Conservation (phyloP, 2,329 filamentous ascomycete species). For the Aspergillus caelatus region DNA sequence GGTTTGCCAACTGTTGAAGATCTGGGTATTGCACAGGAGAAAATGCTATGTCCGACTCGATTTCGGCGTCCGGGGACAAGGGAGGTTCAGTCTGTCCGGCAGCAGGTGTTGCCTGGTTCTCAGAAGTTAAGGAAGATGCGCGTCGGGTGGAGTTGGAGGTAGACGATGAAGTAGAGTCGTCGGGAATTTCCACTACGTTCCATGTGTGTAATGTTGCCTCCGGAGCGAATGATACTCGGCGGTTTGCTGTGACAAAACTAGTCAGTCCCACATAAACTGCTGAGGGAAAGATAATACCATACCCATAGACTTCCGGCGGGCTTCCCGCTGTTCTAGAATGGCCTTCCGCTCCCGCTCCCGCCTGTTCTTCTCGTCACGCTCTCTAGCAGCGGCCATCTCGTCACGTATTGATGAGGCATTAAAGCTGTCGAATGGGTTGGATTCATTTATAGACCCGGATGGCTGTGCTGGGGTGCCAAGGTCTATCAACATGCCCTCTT, state of each 20-base stretch:
- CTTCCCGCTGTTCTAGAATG: conserved; percentile 74
- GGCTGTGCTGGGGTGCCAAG: conserved; percentile 44
- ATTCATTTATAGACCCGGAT: conserved; percentile 38
- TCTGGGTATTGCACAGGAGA: conserved; percentile 69
- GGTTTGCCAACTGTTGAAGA: conserved; percentile 60
- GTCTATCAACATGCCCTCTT: conserved; percentile 45
- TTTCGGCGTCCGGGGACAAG: conserved; percentile 64
- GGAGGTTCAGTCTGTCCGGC: conserved; percentile 60
- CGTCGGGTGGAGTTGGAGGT: conserved; percentile 74
- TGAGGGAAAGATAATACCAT: conserved; percentile 18
- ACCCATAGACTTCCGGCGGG: conserved; percentile 85
- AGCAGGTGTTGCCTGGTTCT: conserved; percentile 31
- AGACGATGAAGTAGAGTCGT: conserved; percentile 79
- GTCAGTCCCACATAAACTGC: conserved; percentile 17
- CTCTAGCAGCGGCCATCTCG: conserved; percentile 66
- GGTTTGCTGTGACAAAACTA: conserved; percentile 61
- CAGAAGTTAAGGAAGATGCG: conserved; percentile 62
- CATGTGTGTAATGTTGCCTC: conserved; percentile 97
- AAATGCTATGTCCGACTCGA: conserved; percentile 59
- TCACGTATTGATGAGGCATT: conserved; percentile 43
- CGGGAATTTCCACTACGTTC: conserved; percentile 86
- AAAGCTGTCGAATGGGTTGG: conserved; percentile 53
- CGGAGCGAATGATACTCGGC: conserved; percentile 93
- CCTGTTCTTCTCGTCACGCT: conserved; percentile 69
- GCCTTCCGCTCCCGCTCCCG: conserved; percentile 61